Evolutionary conservation across 2,329 filamentous ascomycete genomes (phyloP), one percentile per base, ranked within the genome.

Genomic region (Amauroascus verrucosus): DNA sequence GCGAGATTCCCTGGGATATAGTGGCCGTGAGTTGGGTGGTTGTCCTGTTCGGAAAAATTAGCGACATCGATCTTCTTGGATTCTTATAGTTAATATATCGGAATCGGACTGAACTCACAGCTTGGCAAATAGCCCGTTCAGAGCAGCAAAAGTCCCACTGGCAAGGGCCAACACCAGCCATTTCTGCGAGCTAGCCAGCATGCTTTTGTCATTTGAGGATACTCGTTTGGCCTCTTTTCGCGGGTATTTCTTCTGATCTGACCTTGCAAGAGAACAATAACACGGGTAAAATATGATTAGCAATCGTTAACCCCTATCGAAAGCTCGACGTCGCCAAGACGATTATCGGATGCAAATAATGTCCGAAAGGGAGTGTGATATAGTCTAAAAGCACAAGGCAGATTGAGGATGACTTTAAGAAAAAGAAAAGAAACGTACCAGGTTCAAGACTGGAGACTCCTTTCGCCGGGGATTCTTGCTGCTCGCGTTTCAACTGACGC

Each of bases 81-180:
- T n/a, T n/a, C n/a, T n/a, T n/a, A n/a, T 6, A 7, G 26, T 44
- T 35, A 7, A 6, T 24, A n/a, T 26, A 44, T 26, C 28, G 26
- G 6, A 47, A 14, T 13, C 24, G 51, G 32, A 24, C 33, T 4
- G 32, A 24, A 63, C 67, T 38, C 70, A 81, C 77, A 84, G 71
- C 67, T 84, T 84, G 9, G 81, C 81, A 64, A 84, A 84, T n/a
- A 83, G 75, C 48, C 81, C 81, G 59, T 84, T 84, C 61, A 81
- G 71, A 9, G 81, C 80, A 16, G 81, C 81, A 63, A 80, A 84
- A 38, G 75, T 73, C 53, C 81, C 81, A 59, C 77, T 80, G n/a
- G 77, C 73, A 33, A 83, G 67, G 45, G 81, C 80, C 54, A 82
- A 73, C 57, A 79, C 61, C 44, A 83, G 71, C 74, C 74, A 76